Base-by-base conservation (phyloP, 495 filamentous ascomycete species). In the Evernia prunastri region DNA sequence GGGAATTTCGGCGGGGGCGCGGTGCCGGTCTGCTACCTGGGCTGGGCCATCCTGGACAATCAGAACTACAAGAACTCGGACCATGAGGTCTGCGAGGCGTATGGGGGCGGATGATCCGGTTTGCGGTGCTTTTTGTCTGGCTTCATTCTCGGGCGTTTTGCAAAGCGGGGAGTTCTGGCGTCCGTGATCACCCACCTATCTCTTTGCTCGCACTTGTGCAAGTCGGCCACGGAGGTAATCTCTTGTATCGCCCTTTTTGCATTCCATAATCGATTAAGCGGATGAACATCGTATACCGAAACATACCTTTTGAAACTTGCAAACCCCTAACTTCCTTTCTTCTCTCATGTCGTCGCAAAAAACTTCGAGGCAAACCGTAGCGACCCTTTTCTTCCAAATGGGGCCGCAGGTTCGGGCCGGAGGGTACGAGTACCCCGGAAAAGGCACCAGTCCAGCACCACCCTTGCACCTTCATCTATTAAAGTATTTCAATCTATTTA, bases 21-120 rank as follows among this genome's bases (percentile, higher is more conserved):
- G 5, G 59, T 23, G 43, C 42, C 43, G 31, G 25, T 51, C 37
- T 47, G 36, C 42, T 61, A 61, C 25, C 15, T 61, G 29, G 59
- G 31, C 8, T 49, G 42, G 59, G 31, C 0, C 2, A 1, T 60
- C 0, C 35, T 49, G 40, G 17, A 18, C 27, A 27, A 51, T 10
- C 18, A 51, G 43, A 51, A 49, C 11, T 60, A 49, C 15, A 12
- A 27, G 9, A 51, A 61, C 10, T 33, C 42, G 23, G 31, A 49
- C 13, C 25, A 61, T 31, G 4, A 10, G 43, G 29, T 60, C 25
- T 51, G 59, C n/a, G 59, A 6, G 31, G 31, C 59, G 33, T 51
- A 51, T 25, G 18, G 45, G n/a, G 23, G 45, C 13, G 45, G 45
- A 12, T 49, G 23, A 49, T 25, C n/a, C n/a, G n/a, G 45, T 49